A percentile compares a stretch with the other conserved stretches of the same genome.
Conservation (phyloP, 805 yeast species). For the Hanseniaspora guilliermondii region DNA sequence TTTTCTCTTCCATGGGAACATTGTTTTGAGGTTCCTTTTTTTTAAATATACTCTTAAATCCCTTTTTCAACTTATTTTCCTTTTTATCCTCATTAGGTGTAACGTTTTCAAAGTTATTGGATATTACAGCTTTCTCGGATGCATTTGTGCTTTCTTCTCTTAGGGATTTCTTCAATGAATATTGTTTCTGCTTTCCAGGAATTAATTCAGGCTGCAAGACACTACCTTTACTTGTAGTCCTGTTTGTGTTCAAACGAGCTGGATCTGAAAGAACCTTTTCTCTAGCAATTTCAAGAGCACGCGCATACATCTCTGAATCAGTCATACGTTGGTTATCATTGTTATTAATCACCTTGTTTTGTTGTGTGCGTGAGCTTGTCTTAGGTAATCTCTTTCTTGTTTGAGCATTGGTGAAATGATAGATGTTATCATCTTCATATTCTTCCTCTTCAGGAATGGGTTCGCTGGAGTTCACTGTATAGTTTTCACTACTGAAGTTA, state of each 20-base stretch:
- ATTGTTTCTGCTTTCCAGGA: background rate
- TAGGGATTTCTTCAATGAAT: background rate
- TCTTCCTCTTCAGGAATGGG: background rate
- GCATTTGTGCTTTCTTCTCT: background rate
- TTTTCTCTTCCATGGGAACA: background rate
- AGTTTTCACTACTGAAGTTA: background rate
- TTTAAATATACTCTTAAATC: background rate
- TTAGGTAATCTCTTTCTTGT: background rate
- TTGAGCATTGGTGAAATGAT: background rate
- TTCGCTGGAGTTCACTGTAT: background rate
- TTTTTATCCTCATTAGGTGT: background rate
- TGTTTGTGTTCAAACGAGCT: background rate
- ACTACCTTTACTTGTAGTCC: background rate
- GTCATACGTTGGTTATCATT: constrained; percentile 16
- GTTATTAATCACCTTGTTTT: constrained; percentile 7
- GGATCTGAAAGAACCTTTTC: constrained; percentile 22
- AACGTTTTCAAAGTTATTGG: background rate
- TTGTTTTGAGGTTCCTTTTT: background rate
- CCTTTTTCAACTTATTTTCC: background rate
- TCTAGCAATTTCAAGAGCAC: constrained; percentile 47
- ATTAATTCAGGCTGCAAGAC: background rate
- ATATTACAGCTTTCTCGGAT: background rate
- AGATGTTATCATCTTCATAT: background rate
- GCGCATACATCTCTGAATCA: constrained; percentile 43
- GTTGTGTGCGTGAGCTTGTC: background rate